phyloP scores from a whole-genome alignment of 768 basidiomycete species.

The Pulveroboletus ravenelii region DNA sequence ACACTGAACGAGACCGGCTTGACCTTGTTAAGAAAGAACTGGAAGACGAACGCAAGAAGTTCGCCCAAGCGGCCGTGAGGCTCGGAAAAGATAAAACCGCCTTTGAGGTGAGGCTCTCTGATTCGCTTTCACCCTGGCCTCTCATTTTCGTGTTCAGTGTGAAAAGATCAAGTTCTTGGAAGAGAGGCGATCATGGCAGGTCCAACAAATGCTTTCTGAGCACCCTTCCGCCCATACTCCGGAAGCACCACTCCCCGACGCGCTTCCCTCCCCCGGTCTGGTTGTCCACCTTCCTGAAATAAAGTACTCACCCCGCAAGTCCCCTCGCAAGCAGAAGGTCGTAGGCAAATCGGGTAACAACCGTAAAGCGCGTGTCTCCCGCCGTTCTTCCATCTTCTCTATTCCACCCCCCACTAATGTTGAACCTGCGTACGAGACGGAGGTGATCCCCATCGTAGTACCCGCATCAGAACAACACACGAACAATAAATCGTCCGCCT shows the following conservation, averaged over 20 bases:
- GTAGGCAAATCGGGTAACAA: constrained; percentile 43
- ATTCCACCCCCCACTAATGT: constrained; percentile 32
- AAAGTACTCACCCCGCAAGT: constrained; percentile 41
- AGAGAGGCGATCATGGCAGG: constrained; percentile 72
- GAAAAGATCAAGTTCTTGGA: constrained; percentile 58
- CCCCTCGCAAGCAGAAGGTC: constrained; percentile 41
- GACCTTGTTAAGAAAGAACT: constrained; percentile 52
- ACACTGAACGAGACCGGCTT: constrained; percentile 52
- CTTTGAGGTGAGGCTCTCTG: constrained; percentile 52
- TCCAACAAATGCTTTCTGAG: constrained; percentile 57
- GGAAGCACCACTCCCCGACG: constrained; percentile 22
- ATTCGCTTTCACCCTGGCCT: neutral
- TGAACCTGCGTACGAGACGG: constrained; percentile 49
- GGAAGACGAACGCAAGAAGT: constrained; percentile 59
- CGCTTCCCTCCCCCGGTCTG: constrained; percentile 17
- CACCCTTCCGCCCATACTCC: constrained; percentile 38
- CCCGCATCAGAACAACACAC: constrained; percentile 27
- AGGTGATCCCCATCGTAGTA: constrained; percentile 36
- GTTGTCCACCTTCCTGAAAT: constrained; percentile 26
- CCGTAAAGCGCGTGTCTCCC: constrained; percentile 43
- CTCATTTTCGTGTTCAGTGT: constrained; percentile 37
- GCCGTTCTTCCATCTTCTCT: constrained; percentile 42
- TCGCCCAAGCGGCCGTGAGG: constrained; percentile 58
- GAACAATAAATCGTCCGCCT: constrained; percentile 15
- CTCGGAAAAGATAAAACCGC: constrained; percentile 61